Percentiles rank a stretch among this genome's conserved stretches.
Conservation (phyloP, 306 rosid genomes). For the Dryas alaskensis region DNA sequence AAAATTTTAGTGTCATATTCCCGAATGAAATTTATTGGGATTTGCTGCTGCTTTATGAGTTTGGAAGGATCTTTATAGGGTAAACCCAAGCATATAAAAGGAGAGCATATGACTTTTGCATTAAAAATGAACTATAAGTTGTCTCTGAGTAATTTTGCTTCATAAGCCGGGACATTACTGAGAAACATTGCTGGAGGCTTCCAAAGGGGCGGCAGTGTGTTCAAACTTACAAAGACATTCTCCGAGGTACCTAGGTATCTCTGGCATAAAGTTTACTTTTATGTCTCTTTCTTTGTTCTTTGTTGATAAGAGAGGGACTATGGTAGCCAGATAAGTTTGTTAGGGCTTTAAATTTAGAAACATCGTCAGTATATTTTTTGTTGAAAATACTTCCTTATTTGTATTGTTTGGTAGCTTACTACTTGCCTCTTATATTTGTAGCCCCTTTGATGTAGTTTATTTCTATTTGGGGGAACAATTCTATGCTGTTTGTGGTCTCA, state of each 20-base stretch:
- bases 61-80: not conserved
- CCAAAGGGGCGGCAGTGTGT: not conserved
- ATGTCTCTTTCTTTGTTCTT: constrained; percentile 4
- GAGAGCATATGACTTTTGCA: not conserved
- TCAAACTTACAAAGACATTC: not conserved
- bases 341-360: not conserved
- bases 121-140: not conserved
- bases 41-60: not conserved
- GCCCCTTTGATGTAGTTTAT: not conserved
- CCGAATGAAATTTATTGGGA: too few relatives aligned
- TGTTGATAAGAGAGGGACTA: not conserved
- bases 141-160: not conserved
- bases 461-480: not conserved
- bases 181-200: not conserved
- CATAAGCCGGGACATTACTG: not conserved
- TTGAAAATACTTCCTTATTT: not conserved
- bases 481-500: constrained; percentile 9
- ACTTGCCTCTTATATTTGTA: not conserved
- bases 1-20: not conserved
- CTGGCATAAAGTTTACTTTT: not conserved
- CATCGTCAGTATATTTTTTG: not conserved
- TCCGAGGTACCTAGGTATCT: not conserved
- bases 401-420: constrained; percentile 1
- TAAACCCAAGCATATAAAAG: not conserved
- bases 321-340: not conserved